Evolutionary conservation across 108 stramenopile species (phyloP), one percentile per base, ranked within the genome.

Genomic region (Cyclotella cryptica): DNA sequence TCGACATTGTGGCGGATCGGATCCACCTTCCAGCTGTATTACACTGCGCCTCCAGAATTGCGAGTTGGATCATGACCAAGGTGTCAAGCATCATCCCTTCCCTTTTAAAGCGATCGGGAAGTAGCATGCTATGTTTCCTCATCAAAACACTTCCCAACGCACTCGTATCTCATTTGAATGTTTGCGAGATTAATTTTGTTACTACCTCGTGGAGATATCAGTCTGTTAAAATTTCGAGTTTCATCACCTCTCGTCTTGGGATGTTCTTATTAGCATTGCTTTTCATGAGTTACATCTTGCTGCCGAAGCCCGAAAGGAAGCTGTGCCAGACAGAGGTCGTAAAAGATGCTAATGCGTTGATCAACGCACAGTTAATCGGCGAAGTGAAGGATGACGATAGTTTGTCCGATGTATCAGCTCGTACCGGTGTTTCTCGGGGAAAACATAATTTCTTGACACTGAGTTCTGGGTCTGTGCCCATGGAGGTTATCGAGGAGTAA

Each of bases 221-320:
- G 26, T 68, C 73, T 18, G 3, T 80, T 39, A 18, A 49, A 28
- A 53, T 80, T 4, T 69, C 68, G 14, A 75, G 58, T 51, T 75
- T 81, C 24, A 46, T 75, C 40, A 71, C 61, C 19, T 64, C 68
- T 27, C 74, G 74, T 22, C 18, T 81, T 18, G 73, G 73, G 24
- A 51, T 81, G 7, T 81, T 81, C 49, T 13, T 65, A 5, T 3
- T 81, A 42, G 73, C 80, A 9, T 51, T 81, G 41, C 51, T 81
- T 18, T 63, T 66, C 9, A 75, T 81, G 74, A 74, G 66, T 53
- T 58, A 68, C 28, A 42, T 81, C 22, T 21, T 81, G 54, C 42
- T 75, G 44, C 80, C 80, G 8, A 80, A 73, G 58, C 71, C 71
- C 28, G 71, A 72, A 19, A 67, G 45, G 43, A 67, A 67, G 30